Percentiles rank a stretch among this genome's conserved stretches.
These are phyloP conservation scores for Phytophthora ramorum DNA, from an alignment of 352 stramenopile species.

Conservation along the genomic window DNA sequence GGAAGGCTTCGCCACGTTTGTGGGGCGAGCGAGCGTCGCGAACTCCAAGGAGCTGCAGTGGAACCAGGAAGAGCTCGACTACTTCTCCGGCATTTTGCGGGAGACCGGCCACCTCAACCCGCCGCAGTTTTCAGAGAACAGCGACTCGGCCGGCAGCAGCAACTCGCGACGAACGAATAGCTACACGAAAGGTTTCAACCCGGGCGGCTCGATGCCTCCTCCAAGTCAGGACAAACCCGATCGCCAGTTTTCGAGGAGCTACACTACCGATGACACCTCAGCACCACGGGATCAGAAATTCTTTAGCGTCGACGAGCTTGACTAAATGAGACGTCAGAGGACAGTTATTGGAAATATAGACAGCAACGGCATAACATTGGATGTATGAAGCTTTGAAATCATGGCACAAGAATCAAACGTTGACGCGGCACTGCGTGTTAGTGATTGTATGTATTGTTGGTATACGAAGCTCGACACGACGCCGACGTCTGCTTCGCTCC, in stretches of 20 bases:
- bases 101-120: constrained; percentile 34
- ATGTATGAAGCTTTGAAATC: neutral
- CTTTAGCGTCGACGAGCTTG: constrained; percentile 69
- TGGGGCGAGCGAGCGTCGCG: constrained; percentile 28
- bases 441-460: constrained; percentile 36
- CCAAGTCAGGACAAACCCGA: constrained; percentile 14
- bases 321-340: constrained; percentile 30
- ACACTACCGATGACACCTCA: constrained; percentile 20
- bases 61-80: constrained; percentile 51
- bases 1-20: constrained; percentile 33
- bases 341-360: constrained; percentile 3
- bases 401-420: neutral
- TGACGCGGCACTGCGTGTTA: neutral
- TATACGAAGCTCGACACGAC: constrained; percentile 20
- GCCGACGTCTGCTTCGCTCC: constrained; percentile 12
- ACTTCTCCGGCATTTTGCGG: constrained; percentile 33
- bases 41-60: constrained; percentile 37
- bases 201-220: constrained; percentile 15
- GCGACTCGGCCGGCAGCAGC: neutral
- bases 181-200: constrained; percentile 14
- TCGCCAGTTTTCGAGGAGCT: constrained; percentile 12
- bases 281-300: constrained; percentile 31
- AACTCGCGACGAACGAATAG: constrained; percentile 17
- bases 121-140: constrained; percentile 6
- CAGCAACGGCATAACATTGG: neutral